A percentile compares a stretch with the other conserved stretches of the same genome.
Conservation (phyloP, 192 early-diverging fungal genomes). For the Coemansia sp. region DNA sequence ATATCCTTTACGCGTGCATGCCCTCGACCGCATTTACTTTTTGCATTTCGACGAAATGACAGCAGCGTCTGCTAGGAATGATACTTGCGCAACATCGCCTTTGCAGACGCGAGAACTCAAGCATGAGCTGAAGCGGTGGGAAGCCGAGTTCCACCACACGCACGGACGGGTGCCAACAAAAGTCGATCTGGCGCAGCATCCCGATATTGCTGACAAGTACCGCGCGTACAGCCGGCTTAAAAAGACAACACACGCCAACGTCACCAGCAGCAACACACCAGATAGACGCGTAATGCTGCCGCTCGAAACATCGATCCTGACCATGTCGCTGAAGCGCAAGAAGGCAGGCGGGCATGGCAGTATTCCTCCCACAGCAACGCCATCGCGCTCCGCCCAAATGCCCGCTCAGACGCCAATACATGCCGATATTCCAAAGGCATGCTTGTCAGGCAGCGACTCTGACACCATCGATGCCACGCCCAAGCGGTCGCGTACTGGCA, state of each 20-base stretch:
- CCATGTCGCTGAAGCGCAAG: slow-evolving; percentile 37
- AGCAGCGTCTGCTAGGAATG: neutral
- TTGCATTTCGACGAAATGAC: neutral
- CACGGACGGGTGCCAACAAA: slow-evolving; percentile 39
- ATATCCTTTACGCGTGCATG: too few relatives aligned
- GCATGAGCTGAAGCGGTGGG: slow-evolving; percentile 49
- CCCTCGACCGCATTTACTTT: too few relatives aligned
- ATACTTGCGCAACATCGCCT: neutral
- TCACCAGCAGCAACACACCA: neutral
- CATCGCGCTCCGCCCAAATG: neutral
- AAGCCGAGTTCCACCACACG: slow-evolving; percentile 25
- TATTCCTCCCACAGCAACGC: neutral
- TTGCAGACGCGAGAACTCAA: slow-evolving; percentile 24
- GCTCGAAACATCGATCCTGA: slow-evolving; percentile 27
- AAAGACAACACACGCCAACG: neutral
- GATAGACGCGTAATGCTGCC: slow-evolving; percentile 11
- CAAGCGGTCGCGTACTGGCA: slow-evolving; percentile 24
- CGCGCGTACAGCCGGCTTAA: slow-evolving; percentile 44
- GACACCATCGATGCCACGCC: slow-evolving; percentile 6
- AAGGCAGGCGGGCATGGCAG: neutral
- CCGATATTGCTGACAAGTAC: slow-evolving; percentile 42
- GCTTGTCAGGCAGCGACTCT: neutral
- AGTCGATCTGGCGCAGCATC: slow-evolving; percentile 18
- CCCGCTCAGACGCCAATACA: neutral
- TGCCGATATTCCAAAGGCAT: neutral